Percentiles rank a stretch among this genome's conserved stretches.
These are phyloP conservation scores for Ceratobasidium papillatum DNA, from an alignment of 1,284 basidiomycete species.

Conservation along the genomic window DNA sequence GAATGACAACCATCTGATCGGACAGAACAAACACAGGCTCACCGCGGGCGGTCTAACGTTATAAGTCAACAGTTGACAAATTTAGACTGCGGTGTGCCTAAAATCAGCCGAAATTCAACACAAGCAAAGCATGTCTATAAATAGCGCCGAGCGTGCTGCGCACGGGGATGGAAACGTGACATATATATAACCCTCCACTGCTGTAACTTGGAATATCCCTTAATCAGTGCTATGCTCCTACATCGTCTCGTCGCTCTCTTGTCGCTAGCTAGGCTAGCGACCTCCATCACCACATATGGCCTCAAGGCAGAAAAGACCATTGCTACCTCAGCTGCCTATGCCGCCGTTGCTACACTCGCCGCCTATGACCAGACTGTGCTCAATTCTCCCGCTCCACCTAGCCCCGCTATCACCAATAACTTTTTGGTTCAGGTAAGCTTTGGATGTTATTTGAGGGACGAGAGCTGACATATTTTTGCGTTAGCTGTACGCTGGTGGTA, in stretches of 20 bases:
- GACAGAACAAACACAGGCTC: no score
- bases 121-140: neutral
- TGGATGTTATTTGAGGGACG: neutral
- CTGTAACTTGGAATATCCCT: neutral
- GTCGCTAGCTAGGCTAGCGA: neutral
- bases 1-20: neutral
- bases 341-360: conserved; percentile 21
- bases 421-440: conserved; percentile 19
- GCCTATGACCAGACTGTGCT: conserved; percentile 41
- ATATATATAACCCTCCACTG: neutral
- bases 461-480: neutral
- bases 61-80: conserved; percentile 7
- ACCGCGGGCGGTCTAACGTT: neutral
- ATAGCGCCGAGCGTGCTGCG: conserved; percentile 14
- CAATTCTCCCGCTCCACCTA: conserved; percentile 32
- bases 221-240: neutral
- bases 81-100: conserved; percentile 18
- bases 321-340: conserved; percentile 22
- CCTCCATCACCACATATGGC: conserved; percentile 38
- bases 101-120: neutral
- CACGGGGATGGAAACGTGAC: conserved; percentile 9
- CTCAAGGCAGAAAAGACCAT: conserved; percentile 9
- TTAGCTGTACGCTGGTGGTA: conserved; percentile 40
- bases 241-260: neutral
- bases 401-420: conserved; percentile 8